Base-by-base conservation (phyloP, 257 asterid genomes). In the Penstemon newberryi region DNA sequence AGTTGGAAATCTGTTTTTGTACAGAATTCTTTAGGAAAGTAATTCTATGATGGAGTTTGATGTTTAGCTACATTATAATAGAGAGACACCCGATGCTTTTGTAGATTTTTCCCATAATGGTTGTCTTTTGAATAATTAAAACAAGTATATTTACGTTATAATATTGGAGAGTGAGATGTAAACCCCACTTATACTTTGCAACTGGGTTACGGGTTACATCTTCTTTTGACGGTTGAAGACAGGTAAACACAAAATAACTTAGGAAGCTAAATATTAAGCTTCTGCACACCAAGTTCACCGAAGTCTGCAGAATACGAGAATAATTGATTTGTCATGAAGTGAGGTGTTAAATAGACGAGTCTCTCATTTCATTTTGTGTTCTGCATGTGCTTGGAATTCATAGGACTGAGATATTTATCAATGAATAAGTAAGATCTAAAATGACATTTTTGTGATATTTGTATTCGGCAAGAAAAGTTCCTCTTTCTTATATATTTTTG, bases 161-260 rank as follows among this genome's bases (percentile, higher is more conserved):
- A 15, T 15, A 8, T 15, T 53, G 52, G 45, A 40, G n/a, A 11
- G 10, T 45, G 10, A 63, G 42, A 19, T 63, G 10, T 45, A 41
- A 3, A 10, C 25, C n/a, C 15, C 41, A 66, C 9, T 70, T 0
- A 10, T 42, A 44, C 15, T 36, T 47, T 60, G n/a, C 51, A 50
- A 7, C 38, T 12, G 39, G 63, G 13, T 37, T 13, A 3, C 10
- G 15, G 40, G 60, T 38, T 66, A 40, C 7, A 12, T 4, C 63
- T 33, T 55, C 10, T 33, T 63, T 67, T 67, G 36, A 52, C 5
- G 55, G 33, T 67, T 41, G 10, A 54, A 65, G 39, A 65, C 56
- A 65, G 10, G 13, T 7, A 45, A 4, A 37, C 47, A 25, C 8
- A 47, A 13, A 38, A 56, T 47, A 12, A 69, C 4, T 5, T 39